Conservation (phyloP, 805 yeast genomes). For the Metschnikowia cubensis region DNA sequence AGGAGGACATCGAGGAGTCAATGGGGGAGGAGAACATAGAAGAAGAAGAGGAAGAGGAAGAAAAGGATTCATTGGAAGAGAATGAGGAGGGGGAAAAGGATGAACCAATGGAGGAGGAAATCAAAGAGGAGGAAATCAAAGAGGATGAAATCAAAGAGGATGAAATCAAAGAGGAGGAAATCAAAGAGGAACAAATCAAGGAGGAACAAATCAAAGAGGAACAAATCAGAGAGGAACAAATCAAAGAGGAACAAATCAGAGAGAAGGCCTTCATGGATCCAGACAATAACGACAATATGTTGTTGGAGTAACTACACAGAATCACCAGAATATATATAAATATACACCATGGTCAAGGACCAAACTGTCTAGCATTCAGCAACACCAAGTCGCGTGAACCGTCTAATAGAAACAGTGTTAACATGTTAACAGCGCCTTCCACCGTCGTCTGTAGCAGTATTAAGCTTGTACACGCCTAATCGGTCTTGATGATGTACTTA, state of each 20-base stretch:
- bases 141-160: background rate
- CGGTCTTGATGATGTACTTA: conserved; percentile 52
- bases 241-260: background rate
- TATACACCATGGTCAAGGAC: background rate
- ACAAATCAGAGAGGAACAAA: too few relatives aligned
- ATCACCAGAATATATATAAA: background rate
- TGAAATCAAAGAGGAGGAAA: background rate
- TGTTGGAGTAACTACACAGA: background rate
- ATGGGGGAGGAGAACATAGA: background rate
- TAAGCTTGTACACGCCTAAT: background rate
- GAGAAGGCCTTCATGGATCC: background rate
- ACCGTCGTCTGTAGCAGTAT: too few relatives aligned
- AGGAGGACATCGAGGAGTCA: conserved; percentile 19
- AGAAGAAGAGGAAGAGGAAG: conserved; percentile 17
- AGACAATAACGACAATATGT: background rate
- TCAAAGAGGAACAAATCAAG: conserved; percentile 4
- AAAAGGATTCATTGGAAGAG: conserved; percentile 4
- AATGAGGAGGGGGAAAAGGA: conserved; percentile 13
- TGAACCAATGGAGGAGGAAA: conserved; percentile 14
- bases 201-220: background rate
- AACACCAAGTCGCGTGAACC: background rate
- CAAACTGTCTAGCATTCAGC: background rate
- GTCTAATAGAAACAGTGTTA: too few relatives aligned
- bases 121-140: background rate
- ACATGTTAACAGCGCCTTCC: too few relatives aligned